Base-by-base conservation (phyloP, 1,284 basidiomycete genomes). In the Bjerkandera adusta region DNA sequence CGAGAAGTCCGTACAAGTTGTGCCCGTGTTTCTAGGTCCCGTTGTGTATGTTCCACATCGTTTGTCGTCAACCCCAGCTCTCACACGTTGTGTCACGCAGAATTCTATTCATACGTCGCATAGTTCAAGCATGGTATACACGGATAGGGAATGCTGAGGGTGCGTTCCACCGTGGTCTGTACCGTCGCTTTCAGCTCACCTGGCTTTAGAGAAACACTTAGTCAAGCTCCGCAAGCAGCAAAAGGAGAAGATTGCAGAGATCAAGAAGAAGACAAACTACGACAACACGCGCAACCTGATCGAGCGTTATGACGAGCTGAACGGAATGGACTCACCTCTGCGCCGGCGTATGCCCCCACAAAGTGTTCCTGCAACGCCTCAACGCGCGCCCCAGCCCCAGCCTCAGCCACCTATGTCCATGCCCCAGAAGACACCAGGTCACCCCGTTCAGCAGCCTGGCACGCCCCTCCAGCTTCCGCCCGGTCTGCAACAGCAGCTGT, bases 181-280 rank as follows among this genome's bases (percentile, higher is more conserved):
- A 11, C 2, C 26, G 7, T 32, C 3, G 5, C 15, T 36, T 18
- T 11, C n/a, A 38, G 4, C 22, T 36, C 7, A 46, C 37, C 26
- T 29, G 11, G 29, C 13, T 7, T n/a, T 58, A 94, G 95, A 98
- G 65, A 88, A 82, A 59, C 83, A 85, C 10, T 72, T 99, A 13
- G 83, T 85, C 50, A 65, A 71, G 0, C 73, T 97, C 10, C 77
- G 90, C 55, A 85, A 85, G 59, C 75, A 88, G 60, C 92, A 95
- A 57, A 83, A 89, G 29, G 79, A 79, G 32, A 95, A 92, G 63
- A 80, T 99, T 24, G 95, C 97, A 56, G 95, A 97, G 61, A 90
- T 99, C 58, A 99, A 99, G 75, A 90, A 92, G 69, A 93, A 92
- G 59, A 97, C 94, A 0, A 95, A 96, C 59, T 99, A 91, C 67